A percentile compares a stretch with the other conserved stretches of the same genome.
Conservation (phyloP, 192 early-diverging fungal genomes). For the Backusella mclennaniae region DNA sequence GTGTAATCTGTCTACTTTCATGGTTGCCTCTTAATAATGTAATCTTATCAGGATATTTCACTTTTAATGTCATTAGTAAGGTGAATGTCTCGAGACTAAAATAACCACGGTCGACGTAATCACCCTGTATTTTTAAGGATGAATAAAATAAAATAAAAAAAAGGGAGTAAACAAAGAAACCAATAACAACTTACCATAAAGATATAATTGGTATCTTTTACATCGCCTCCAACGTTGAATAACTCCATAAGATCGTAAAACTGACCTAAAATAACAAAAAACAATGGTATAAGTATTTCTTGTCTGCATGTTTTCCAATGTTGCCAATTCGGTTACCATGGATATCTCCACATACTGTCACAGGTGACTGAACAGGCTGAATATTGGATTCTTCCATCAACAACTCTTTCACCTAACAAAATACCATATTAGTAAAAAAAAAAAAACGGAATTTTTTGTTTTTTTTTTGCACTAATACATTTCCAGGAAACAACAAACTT, state of each 20-base stretch:
- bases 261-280: constrained; percentile 52
- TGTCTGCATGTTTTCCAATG: neutral
- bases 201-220: constrained; percentile 93
- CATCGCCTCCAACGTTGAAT: constrained; percentile 93
- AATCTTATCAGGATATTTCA: constrained; percentile 95
- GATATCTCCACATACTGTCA: constrained; percentile 98
- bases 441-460: neutral
- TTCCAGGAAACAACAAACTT: no score
- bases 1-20: constrained; percentile 95
- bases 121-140: constrained; percentile 59
- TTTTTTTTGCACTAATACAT: neutral
- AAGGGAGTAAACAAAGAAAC: neutral
- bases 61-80: constrained; percentile 89
- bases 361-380: constrained; percentile 92
- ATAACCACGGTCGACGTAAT: constrained; percentile 98
- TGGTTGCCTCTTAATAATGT: constrained; percentile 95
- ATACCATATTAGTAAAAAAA: neutral
- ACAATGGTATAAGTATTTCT: neutral
- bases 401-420: constrained; percentile 84
- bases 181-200: constrained; percentile 75
- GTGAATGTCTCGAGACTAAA: constrained; percentile 97
- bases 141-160: neutral
- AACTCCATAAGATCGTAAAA: constrained; percentile 96
- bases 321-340: constrained; percentile 52
- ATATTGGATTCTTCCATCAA: constrained; percentile 99